phyloP scores from a whole-genome alignment of 768 basidiomycete genomes.

The Chalciporus piperatus region DNA sequence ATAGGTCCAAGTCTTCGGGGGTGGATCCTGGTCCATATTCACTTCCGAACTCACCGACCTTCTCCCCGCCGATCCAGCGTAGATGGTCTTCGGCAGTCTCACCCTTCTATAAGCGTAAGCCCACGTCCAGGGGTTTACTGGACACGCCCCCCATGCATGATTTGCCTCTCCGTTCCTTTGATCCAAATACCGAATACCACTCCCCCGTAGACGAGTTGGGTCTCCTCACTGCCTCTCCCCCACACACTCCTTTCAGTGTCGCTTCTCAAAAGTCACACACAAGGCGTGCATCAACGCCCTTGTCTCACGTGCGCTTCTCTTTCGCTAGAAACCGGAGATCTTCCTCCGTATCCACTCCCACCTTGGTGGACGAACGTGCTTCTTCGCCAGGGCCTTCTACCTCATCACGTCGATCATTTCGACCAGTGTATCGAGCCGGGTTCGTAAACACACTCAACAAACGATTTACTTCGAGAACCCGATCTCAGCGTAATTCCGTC shows the following conservation, averaged over 20 bases:
- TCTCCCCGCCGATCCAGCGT: conserved; percentile 4
- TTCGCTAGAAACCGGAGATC: conserved; percentile 9
- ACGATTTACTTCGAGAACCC: conserved; percentile 14
- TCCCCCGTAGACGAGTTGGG: conserved; percentile 10
- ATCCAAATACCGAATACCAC: conserved; percentile 1
- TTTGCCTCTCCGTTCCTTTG: neutral
- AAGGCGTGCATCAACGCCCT: neutral
- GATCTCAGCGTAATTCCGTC: conserved; percentile 11
- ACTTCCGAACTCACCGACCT: neutral
- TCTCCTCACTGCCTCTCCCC: neutral
- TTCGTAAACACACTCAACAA: conserved; percentile 19
- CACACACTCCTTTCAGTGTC: neutral
- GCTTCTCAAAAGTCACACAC: neutral
- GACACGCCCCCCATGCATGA: neutral
- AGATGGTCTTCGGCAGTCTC: conserved; percentile 5
- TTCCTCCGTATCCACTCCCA: neutral
- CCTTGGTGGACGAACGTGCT: neutral
- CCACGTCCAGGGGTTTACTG: neutral
- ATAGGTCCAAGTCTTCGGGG: neutral
- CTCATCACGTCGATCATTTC: neutral
- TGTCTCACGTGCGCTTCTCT: conserved; percentile 11
- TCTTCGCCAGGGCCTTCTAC: neutral
- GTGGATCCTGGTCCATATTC: neutral
- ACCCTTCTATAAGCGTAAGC: neutral
- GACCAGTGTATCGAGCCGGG: conserved; percentile 8